Evolutionary conservation across 805 yeast species (phyloP).

Genomic region (Grigorovia transvaalensis): DNA sequence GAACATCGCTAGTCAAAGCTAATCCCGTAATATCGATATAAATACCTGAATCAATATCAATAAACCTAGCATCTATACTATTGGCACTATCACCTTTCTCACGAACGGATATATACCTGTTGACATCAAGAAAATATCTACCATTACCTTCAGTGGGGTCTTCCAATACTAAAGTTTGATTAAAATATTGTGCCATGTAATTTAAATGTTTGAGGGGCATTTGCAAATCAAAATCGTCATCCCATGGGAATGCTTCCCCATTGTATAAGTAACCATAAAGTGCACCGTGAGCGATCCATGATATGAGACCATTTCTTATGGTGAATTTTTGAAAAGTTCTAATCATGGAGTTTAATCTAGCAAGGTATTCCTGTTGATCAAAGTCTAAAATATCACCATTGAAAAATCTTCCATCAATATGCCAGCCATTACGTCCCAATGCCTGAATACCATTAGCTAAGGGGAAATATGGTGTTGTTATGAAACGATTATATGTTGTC

Average conservation of each 20-base stretch:
- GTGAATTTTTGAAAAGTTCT: conserved; percentile 44
- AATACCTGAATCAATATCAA: conserved; percentile 58
- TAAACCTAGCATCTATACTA: conserved; percentile 62
- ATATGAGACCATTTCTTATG: conserved; percentile 34
- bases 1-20: conserved; percentile 17
- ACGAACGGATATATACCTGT: conserved; percentile 45
- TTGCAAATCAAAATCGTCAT: conserved; percentile 54
- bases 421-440: conserved; percentile 22
- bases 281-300: conserved; percentile 62
- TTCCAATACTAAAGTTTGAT: conserved; percentile 39
- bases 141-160: conserved; percentile 43
- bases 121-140: conserved; percentile 41
- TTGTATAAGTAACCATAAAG: conserved; percentile 56
- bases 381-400: conserved; percentile 34
- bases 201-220: conserved; percentile 42
- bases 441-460: conserved; percentile 9
- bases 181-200: conserved; percentile 32
- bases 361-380: conserved; percentile 26
- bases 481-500: conserved; percentile 18
- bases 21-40: conserved; percentile 67
- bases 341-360: conserved; percentile 35
- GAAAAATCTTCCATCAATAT: conserved; percentile 53
- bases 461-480: conserved; percentile 32
- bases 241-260: conserved; percentile 56
- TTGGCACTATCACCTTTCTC: conserved; percentile 47